Evolutionary conservation across 768 basidiomycete genomes (phyloP).

Genomic region (Psilocybe subaeruginosa): DNA sequence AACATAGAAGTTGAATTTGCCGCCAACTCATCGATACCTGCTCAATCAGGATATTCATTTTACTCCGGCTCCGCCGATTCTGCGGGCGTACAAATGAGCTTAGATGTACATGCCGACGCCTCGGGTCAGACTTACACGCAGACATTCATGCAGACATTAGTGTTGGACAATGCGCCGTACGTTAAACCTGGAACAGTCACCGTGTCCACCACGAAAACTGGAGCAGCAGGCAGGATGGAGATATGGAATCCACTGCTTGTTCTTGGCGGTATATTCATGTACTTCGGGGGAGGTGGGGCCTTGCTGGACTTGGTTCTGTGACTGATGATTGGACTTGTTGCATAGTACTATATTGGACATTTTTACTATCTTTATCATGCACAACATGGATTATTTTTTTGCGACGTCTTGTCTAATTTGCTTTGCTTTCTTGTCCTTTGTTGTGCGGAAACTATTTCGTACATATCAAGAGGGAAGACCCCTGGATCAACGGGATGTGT

Average conservation of each 20-base stretch:
- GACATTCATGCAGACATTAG: slow-evolving; percentile 27
- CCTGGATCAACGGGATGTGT: background rate
- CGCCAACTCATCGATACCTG: slow-evolving; percentile 29
- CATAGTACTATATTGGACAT: background rate
- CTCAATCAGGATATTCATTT: slow-evolving; percentile 38
- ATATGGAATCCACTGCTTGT: background rate
- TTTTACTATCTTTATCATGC: background rate
- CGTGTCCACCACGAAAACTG: slow-evolving; percentile 16
- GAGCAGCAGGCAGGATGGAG: slow-evolving; percentile 10
- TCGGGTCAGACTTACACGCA: slow-evolving; percentile 28
- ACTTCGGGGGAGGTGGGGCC: background rate
- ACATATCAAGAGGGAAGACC: too few relatives aligned
- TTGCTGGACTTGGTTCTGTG: slow-evolving; percentile 5
- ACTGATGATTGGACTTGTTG: background rate
- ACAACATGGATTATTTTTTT: background rate
- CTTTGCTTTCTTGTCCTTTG: too few relatives aligned
- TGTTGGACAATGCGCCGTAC: slow-evolving; percentile 31
- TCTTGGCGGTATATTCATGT: background rate
- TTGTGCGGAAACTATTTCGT: too few relatives aligned
- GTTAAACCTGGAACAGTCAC: slow-evolving; percentile 26
- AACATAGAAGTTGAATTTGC: slow-evolving; percentile 32
- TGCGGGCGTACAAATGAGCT: slow-evolving; percentile 29
- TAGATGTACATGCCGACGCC: slow-evolving; percentile 30
- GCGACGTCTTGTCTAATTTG: too few relatives aligned
- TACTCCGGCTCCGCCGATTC: slow-evolving; percentile 32